Percentiles rank a stretch among this genome's conserved stretches.
These are phyloP conservation scores for Cucurbitaria berberidis DNA, from an alignment of 2,329 filamentous ascomycete species.

Conservation along the genomic window DNA sequence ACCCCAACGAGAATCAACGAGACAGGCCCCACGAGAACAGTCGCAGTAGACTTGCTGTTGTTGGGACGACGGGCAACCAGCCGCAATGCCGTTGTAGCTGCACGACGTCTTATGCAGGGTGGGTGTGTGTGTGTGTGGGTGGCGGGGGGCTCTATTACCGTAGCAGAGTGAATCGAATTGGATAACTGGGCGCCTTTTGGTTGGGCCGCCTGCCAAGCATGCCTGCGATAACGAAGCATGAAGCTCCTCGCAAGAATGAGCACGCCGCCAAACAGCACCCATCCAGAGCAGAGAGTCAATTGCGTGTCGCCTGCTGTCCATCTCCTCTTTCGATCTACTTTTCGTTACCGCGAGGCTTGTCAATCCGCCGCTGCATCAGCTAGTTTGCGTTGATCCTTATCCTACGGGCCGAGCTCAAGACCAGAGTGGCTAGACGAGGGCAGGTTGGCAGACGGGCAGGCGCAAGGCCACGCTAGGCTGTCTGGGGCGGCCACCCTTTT, in stretches of 20 bases:
- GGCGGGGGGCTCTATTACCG: conserved; percentile 18
- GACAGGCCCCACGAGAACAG: neutral
- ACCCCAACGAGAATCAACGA: neutral
- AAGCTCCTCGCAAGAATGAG: neutral
- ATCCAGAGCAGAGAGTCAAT: neutral
- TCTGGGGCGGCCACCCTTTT: conserved; percentile 11
- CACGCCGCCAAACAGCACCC: neutral
- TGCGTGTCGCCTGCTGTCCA: neutral
- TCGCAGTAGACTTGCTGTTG: no score
- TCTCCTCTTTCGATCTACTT: no score
- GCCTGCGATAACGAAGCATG: conserved; percentile 9
- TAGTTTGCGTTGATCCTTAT: conserved; percentile 18
- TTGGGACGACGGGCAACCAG: conserved; percentile 19
- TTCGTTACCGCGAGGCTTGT: conserved; percentile 5
- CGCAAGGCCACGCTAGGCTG: conserved; percentile 14
- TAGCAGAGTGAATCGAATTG: conserved; percentile 10
- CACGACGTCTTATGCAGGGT: conserved; percentile 27
- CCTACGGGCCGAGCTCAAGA: conserved; percentile 9
- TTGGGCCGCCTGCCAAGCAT: conserved; percentile 14
- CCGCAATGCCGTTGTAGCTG: conserved; percentile 16
- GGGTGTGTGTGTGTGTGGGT: no score
- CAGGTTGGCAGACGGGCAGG: conserved; percentile 13
- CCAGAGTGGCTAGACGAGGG: conserved; percentile 1
- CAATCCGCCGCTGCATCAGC: conserved; percentile 1
- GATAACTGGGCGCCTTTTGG: conserved; percentile 19